Evolutionary conservation across 441 rosid genomes (phyloP).

Genomic region (Jatropha multifida): DNA sequence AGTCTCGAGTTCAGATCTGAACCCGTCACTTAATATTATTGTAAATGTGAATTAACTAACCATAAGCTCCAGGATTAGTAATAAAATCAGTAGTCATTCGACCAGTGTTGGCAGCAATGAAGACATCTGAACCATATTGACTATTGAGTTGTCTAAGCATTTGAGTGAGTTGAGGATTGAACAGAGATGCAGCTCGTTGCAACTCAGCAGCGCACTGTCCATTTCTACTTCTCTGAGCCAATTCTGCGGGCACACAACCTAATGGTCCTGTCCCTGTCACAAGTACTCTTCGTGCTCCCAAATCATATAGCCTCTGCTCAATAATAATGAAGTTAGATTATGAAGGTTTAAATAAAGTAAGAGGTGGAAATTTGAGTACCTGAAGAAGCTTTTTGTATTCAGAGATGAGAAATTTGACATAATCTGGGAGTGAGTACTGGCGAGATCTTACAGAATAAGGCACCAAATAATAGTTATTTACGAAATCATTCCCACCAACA

Average conservation of each 20-base stretch:
- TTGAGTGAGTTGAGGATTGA: slow-evolving; percentile 52
- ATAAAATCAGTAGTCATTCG: slow-evolving; percentile 49
- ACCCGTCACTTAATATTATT: no score
- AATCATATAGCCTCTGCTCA: slow-evolving; percentile 50
- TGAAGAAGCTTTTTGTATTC: slow-evolving; percentile 27
- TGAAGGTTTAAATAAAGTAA: no score
- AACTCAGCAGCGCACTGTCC: slow-evolving; percentile 56
- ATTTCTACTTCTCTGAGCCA: slow-evolving; percentile 44
- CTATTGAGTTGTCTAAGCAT: slow-evolving; percentile 49
- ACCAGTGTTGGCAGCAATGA: slow-evolving; percentile 52
- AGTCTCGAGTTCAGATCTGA: no score
- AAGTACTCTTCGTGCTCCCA: slow-evolving; percentile 67
- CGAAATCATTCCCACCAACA: slow-evolving; percentile 52
- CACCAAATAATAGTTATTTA: slow-evolving; percentile 44
- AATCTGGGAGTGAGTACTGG: slow-evolving; percentile 34
- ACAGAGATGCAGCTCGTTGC: slow-evolving; percentile 53
- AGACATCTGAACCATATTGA: slow-evolving; percentile 41
- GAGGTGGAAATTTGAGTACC: slow-evolving; percentile 18
- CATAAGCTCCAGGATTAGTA: slow-evolving; percentile 47
- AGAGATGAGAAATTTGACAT: slow-evolving; percentile 30
- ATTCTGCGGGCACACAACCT: slow-evolving; percentile 81
- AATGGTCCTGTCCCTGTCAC: slow-evolving; percentile 84
- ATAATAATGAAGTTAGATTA: background rate
- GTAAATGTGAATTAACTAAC: slow-evolving; percentile 19
- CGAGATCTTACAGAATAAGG: slow-evolving; percentile 43